Conservation (phyloP, 2,329 filamentous ascomycete genomes). For the Penicillium italicum region DNA sequence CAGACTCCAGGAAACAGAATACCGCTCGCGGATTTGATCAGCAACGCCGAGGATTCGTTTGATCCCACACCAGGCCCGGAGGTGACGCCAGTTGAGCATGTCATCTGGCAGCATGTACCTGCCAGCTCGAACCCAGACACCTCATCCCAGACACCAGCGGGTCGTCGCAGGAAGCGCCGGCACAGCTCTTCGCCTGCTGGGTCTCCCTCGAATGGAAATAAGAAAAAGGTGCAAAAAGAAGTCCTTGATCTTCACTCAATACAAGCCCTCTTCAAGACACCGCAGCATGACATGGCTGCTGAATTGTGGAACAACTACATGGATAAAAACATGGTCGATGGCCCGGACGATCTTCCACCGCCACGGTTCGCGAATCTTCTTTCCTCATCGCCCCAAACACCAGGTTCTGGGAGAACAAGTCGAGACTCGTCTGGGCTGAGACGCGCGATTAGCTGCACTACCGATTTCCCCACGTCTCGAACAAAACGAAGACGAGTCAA, state of each 20-base stretch:
- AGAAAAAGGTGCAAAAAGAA: constrained; percentile 38
- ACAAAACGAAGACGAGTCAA: constrained; percentile 62
- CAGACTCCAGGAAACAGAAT: constrained; percentile 59
- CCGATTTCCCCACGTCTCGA: constrained; percentile 62
- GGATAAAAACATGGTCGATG: constrained; percentile 47
- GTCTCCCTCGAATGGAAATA: constrained; percentile 55
- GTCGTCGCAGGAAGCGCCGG: constrained; percentile 60
- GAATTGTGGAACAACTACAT: constrained; percentile 77
- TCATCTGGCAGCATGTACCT: constrained; percentile 56
- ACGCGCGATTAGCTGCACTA: constrained; percentile 65
- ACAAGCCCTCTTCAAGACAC: constrained; percentile 59
- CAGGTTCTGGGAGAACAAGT: constrained; percentile 44
- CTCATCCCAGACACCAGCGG: constrained; percentile 48
- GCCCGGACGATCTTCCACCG: constrained; percentile 49
- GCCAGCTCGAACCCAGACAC: constrained; percentile 41
- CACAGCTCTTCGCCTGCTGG: constrained; percentile 70
- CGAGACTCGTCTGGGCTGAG: constrained; percentile 53
- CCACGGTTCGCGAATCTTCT: constrained; percentile 63
- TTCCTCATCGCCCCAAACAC: constrained; percentile 67
- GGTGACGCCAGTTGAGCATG: constrained; percentile 58
- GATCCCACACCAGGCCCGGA: constrained; percentile 47
- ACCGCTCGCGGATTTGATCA: constrained; percentile 59
- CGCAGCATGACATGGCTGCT: constrained; percentile 66
- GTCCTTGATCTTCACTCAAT: constrained; percentile 58
- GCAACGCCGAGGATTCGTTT: constrained; percentile 56